Conservation (phyloP, 306 rosid species). For the Quercus ilex region DNA sequence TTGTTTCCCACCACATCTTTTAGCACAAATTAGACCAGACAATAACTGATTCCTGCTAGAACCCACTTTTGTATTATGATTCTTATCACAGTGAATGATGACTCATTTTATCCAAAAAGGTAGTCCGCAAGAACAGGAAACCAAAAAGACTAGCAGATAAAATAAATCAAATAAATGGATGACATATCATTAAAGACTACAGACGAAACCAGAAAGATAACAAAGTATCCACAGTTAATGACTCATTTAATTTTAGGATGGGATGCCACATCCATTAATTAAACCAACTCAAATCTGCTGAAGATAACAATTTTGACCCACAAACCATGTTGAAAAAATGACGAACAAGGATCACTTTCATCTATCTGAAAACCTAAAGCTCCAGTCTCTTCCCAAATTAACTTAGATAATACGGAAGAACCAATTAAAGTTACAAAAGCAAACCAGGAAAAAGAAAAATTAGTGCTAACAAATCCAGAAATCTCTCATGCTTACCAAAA, state of each 20-base stretch:
- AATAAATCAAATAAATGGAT: background rate
- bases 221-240: background rate
- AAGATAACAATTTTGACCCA: background rate
- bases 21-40: background rate
- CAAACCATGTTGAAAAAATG: background rate
- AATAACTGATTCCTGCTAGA: background rate
- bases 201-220: background rate
- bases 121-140: background rate
- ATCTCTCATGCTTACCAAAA: too few species aligned
- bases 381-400: background rate
- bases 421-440: background rate
- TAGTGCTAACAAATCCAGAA: too few species aligned
- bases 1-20: background rate
- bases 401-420: background rate
- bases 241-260: background rate
- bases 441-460: too few species aligned
- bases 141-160: background rate
- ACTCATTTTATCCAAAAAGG: background rate
- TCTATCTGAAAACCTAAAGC: background rate
- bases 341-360: background rate
- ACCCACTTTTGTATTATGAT: background rate
- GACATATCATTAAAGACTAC: background rate
- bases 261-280: background rate
- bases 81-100: too few species aligned
- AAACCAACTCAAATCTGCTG: background rate